A percentile compares a stretch with the other conserved stretches of the same genome.
Conservation (phyloP, 208 protist genomes). For the Leishmania braziliensis region DNA sequence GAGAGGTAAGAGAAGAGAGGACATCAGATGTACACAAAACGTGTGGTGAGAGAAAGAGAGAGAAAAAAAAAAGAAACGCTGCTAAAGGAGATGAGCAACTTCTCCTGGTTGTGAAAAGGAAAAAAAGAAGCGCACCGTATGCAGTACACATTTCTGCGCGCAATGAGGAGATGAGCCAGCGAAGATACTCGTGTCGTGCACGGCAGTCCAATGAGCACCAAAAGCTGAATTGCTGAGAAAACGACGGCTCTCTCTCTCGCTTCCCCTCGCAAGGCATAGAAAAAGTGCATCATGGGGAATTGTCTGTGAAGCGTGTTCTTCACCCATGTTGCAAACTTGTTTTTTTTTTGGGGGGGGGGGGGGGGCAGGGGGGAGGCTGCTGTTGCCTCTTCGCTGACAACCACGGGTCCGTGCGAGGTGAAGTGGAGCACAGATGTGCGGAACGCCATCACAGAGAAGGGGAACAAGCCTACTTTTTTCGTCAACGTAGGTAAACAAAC, state of each 20-base stretch:
- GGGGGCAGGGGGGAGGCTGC: no score
- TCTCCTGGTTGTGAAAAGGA: not conserved
- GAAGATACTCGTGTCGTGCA: not conserved
- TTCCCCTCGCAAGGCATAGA: not conserved
- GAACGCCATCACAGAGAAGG: not conserved
- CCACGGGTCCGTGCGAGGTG: not conserved
- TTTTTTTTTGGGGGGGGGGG: not conserved
- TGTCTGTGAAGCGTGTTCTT: not conserved
- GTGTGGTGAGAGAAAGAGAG: not conserved
- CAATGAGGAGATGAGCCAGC: not conserved
- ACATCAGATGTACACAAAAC: not conserved
- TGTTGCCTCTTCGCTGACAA: not conserved
- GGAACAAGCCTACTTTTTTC: not conserved
- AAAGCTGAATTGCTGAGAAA: not conserved
- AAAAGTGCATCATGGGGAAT: not conserved
- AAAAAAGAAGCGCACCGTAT: conserved; percentile 8
- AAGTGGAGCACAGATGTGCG: not conserved
- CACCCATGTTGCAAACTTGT: not conserved
- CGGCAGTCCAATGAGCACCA: not conserved
- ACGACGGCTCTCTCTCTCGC: not conserved
- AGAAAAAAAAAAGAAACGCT: conserved; percentile 12
- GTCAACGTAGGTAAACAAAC: not conserved
- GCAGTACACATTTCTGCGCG: not conserved
- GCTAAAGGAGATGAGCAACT: conserved; percentile 20
- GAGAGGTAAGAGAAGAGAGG: not conserved